phyloP scores from a whole-genome alignment of 164 flowering plant genomes.

The Berberis vulgaris region DNA sequence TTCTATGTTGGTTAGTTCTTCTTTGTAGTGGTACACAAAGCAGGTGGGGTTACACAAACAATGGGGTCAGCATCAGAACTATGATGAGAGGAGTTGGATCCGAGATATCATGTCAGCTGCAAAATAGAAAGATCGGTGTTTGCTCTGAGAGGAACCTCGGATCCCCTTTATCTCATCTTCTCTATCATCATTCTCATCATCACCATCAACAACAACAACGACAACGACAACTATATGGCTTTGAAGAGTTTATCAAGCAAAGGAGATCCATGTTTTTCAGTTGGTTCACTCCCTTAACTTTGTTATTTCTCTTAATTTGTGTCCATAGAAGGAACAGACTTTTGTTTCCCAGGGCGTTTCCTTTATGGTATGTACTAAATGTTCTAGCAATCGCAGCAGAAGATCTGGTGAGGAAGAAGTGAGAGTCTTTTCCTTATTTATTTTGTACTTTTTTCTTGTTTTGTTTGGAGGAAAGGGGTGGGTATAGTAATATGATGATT shows the following conservation, averaged over 20 bases:
- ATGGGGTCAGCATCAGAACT: neutral
- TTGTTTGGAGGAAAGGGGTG: constrained; percentile 18
- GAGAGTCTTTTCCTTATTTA: constrained; percentile 12
- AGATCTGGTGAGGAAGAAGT: constrained; percentile 12
- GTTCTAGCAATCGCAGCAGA: constrained; percentile 11
- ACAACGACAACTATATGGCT: neutral
- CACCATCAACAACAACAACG: constrained; percentile 10
- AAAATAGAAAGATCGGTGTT: constrained; percentile 19
- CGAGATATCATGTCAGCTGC: constrained; percentile 78
- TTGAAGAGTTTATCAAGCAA: constrained; percentile 7
- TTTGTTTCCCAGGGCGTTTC: constrained; percentile 17
- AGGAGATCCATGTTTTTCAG: neutral
- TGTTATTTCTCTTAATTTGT: constrained; percentile 18
- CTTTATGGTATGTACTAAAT: constrained; percentile 15
- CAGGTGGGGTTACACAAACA: neutral
- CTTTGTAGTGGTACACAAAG: constrained; percentile 12
- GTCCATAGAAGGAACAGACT: constrained; percentile 23
- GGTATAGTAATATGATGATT: constrained; percentile 35
- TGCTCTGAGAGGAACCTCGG: constrained; percentile 95
- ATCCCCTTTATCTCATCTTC: constrained; percentile 44
- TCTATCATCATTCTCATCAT: neutral
- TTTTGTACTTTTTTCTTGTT: neutral
- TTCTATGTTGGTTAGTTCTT: constrained; percentile 10
- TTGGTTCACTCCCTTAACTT: constrained; percentile 7
- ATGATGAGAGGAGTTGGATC: constrained; percentile 47